A percentile compares a stretch with the other conserved stretches of the same genome.
These are phyloP conservation scores for Rhynchosporium graminicola DNA, from an alignment of 2,329 filamentous ascomycete species.

Conservation along the genomic window DNA sequence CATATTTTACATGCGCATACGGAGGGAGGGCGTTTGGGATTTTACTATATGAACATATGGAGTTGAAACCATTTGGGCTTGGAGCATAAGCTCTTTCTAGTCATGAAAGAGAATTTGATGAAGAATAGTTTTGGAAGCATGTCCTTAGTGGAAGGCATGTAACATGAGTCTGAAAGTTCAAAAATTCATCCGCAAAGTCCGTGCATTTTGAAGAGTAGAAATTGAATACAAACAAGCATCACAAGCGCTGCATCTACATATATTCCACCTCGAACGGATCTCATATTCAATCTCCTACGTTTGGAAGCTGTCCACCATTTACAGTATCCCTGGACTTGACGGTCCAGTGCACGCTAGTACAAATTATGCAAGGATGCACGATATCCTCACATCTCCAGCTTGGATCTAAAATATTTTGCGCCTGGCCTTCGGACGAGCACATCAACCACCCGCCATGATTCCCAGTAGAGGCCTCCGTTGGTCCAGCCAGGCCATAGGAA, in stretches of 20 bases:
- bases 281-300: no score
- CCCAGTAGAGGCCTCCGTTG: conserved; percentile 54
- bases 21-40: conserved; percentile 33
- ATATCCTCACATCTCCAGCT: conserved; percentile 6
- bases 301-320: background rate
- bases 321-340: background rate
- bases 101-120: no score
- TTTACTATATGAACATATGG: conserved; percentile 20
- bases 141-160: no score
- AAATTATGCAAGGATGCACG: conserved; percentile 17
- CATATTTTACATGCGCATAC: conserved; percentile 24
- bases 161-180: no score
- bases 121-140: no score
- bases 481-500: conserved; percentile 47
- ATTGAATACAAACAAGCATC: no score
- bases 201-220: no score
- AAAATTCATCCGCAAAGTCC: no score
- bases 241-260: no score
- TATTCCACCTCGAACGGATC: no score
- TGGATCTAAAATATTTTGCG: conserved; percentile 38
- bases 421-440: conserved; percentile 23
- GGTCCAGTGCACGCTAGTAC: conserved; percentile 14
- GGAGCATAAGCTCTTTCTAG: background rate
- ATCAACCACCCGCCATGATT: conserved; percentile 48
- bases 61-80: background rate